These are phyloP conservation scores for Zymoseptoria crescenta DNA, from an alignment of 2,329 filamentous ascomycete species.

Conservation along the genomic window DNA sequence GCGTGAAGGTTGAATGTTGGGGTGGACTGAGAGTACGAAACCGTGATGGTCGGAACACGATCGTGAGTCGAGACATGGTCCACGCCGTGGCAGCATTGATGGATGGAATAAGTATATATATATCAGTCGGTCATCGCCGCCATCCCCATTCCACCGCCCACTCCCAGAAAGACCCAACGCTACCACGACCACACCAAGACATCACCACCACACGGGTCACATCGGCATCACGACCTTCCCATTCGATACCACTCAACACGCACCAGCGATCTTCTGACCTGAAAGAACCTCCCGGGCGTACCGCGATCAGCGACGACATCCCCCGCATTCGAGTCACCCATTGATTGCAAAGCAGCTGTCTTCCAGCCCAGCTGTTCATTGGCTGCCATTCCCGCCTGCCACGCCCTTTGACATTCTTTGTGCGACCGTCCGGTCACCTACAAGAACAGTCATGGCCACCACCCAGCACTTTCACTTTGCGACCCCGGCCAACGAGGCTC, in stretches of 20 bases:
- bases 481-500: conserved; percentile 8
- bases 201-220: too few species aligned
- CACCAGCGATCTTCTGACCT: neutral
- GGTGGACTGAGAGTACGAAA: neutral
- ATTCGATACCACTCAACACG: neutral
- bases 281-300: neutral
- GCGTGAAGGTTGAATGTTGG: neutral
- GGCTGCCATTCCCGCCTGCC: neutral
- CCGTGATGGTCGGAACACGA: neutral
- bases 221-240: neutral
- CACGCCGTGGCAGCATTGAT: too few species aligned
- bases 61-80: neutral
- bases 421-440: neutral
- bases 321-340: neutral
- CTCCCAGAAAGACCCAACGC: too few species aligned
- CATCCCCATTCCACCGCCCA: too few species aligned
- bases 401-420: neutral
- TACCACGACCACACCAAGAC: neutral
- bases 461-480: conserved; percentile 4
- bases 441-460: neutral
- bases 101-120: too few species aligned
- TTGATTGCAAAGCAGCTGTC: neutral
- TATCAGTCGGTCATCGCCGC: too few species aligned
- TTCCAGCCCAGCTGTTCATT: neutral
- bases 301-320: neutral